A percentile compares a stretch with the other conserved stretches of the same genome.
Evolutionary conservation across 2,329 filamentous ascomycete species (phyloP).

Genomic region (Trichoderma hamatum): DNA sequence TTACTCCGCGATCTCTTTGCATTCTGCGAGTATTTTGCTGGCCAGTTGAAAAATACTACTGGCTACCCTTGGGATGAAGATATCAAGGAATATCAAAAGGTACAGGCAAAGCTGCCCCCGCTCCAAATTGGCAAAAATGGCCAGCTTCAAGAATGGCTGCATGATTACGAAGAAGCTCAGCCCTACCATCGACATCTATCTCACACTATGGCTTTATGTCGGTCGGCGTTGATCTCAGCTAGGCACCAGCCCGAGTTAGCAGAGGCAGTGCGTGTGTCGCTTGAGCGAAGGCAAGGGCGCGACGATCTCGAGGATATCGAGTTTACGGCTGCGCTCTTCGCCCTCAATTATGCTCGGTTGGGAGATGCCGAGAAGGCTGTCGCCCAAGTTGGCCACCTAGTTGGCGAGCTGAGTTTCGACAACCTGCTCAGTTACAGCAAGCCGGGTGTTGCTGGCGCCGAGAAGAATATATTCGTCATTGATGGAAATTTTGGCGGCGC

Average conservation of each 20-base stretch:
- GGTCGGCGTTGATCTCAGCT: slow-evolving; percentile 21
- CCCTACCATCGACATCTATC: slow-evolving; percentile 26
- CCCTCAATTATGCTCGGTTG: slow-evolving; percentile 20
- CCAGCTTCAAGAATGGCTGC: slow-evolving; percentile 25
- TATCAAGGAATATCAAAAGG: not conserved
- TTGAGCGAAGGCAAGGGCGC: slow-evolving; percentile 23
- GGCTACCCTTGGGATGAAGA: not conserved
- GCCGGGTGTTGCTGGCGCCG: slow-evolving; percentile 17
- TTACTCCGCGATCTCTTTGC: slow-evolving; percentile 25
- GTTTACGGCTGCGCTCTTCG: slow-evolving; percentile 26
- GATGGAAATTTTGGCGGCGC: slow-evolving; percentile 25
- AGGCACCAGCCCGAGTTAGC: slow-evolving; percentile 19
- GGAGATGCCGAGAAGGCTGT: slow-evolving; percentile 24
- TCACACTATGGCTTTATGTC: slow-evolving; percentile 25
- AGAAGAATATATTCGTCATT: slow-evolving; percentile 25
- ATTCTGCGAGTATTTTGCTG: slow-evolving; percentile 10
- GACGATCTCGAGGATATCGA: slow-evolving; percentile 26
- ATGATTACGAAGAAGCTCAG: slow-evolving; percentile 26
- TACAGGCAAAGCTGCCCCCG: slow-evolving; percentile 16
- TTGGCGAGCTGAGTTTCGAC: slow-evolving; percentile 25
- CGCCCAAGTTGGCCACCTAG: slow-evolving; percentile 21
- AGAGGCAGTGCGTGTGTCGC: slow-evolving; percentile 9
- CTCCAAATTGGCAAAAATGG: slow-evolving; percentile 26
- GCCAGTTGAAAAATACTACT: not conserved
- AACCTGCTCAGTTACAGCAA: slow-evolving; percentile 27